Conservation (phyloP, 2,329 filamentous ascomycete genomes). For the Xylariaceae sp. region DNA sequence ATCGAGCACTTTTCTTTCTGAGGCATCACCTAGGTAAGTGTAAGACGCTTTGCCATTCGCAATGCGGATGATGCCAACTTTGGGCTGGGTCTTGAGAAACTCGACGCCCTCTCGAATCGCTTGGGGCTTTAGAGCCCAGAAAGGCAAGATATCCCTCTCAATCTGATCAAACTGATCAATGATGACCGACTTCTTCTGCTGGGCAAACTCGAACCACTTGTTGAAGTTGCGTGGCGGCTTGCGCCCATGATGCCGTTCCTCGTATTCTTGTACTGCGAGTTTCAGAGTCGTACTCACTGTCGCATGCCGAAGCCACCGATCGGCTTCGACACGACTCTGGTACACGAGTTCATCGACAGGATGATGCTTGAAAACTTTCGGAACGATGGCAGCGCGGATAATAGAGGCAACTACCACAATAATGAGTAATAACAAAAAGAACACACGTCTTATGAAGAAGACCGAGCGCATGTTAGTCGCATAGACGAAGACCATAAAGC, state of each 20-base stretch:
- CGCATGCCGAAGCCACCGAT: slow-evolving; percentile 46
- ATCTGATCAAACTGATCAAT: slow-evolving; percentile 81
- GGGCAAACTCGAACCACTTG: slow-evolving; percentile 76
- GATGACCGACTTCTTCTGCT: slow-evolving; percentile 59
- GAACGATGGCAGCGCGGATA: slow-evolving; percentile 35
- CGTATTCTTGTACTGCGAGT: slow-evolving; percentile 46
- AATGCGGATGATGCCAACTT: slow-evolving; percentile 51
- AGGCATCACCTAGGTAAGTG: slow-evolving; percentile 32
- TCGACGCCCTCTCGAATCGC: slow-evolving; percentile 58
- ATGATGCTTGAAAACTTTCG: slow-evolving; percentile 34
- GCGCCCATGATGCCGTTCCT: slow-evolving; percentile 53
- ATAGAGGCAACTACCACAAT: slow-evolving; percentile 35
- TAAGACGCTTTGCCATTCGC: slow-evolving; percentile 55
- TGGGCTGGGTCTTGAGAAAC: slow-evolving; percentile 37
- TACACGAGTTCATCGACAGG: slow-evolving; percentile 48
- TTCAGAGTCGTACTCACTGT: slow-evolving; percentile 43
- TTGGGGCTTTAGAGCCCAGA: slow-evolving; percentile 66
- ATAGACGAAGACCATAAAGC: slow-evolving; percentile 42
- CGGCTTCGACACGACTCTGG: slow-evolving; percentile 41
- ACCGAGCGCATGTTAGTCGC: slow-evolving; percentile 40
- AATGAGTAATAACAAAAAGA: slow-evolving; percentile 38
- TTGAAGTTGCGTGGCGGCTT: slow-evolving; percentile 76
- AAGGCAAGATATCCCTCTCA: slow-evolving; percentile 66
- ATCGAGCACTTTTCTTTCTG: slow-evolving; percentile 36
- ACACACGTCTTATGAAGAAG: slow-evolving; percentile 38